These are phyloP conservation scores for Fusarium sterilihyphosum DNA, from an alignment of 2,329 filamentous ascomycete species.

Conservation along the genomic window DNA sequence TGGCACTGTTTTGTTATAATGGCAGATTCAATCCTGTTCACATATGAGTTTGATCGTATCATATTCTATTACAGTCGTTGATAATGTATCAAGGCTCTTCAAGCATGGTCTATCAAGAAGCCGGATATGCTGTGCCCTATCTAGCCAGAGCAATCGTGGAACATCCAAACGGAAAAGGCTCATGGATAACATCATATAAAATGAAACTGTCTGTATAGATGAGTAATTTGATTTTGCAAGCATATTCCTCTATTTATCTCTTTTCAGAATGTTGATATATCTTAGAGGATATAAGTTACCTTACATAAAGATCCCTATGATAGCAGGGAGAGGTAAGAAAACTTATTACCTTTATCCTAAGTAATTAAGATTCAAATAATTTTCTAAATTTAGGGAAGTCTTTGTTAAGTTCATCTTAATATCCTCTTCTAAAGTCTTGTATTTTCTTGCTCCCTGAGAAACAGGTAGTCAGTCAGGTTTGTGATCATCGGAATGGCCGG, in stretches of 20 bases:
- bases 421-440: too few relatives aligned
- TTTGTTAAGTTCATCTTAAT: too few relatives aligned
- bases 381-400: too few relatives aligned
- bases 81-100: not conserved
- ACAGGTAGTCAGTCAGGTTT: not conserved
- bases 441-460: too few relatives aligned
- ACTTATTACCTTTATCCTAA: too few relatives aligned
- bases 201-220: not conserved
- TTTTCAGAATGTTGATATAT: not conserved
- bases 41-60: not conserved
- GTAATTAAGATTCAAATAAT: too few relatives aligned
- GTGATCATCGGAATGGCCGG: constrained; percentile 9
- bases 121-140: not conserved
- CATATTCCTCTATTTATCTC: not conserved
- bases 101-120: not conserved
- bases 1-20: not conserved
- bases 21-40: not conserved
- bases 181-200: not conserved
- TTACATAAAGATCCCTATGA: not conserved
- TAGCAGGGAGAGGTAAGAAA: too few relatives aligned
- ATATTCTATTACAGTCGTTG: not conserved
- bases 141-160: not conserved
- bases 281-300: not conserved
- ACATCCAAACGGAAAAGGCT: not conserved
- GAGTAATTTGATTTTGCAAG: not conserved